Conservation (phyloP, 2,329 filamentous ascomycete species). For the Samsoniella hepiali region DNA sequence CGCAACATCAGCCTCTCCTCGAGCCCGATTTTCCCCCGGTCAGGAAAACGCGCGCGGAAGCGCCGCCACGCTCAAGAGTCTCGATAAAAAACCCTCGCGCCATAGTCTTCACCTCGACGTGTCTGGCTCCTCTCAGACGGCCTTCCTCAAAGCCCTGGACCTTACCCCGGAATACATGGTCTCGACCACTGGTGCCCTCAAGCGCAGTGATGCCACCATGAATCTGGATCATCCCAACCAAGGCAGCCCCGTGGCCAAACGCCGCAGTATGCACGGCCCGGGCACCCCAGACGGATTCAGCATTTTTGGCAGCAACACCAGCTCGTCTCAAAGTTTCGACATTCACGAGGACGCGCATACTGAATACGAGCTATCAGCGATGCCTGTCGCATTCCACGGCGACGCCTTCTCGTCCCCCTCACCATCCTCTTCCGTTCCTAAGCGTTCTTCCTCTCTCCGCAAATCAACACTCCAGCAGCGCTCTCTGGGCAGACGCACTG, state of each 20-base stretch:
- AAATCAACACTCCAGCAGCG: slow-evolving; percentile 88
- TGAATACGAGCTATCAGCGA: slow-evolving; percentile 53
- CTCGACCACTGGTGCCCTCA: slow-evolving; percentile 70
- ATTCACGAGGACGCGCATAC: slow-evolving; percentile 46
- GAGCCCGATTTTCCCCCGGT: slow-evolving; percentile 24
- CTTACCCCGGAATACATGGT: slow-evolving; percentile 35
- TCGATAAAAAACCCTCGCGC: slow-evolving; percentile 46
- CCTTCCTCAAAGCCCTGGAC: slow-evolving; percentile 51
- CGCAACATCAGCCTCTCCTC: slow-evolving; percentile 37
- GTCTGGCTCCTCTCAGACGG: slow-evolving; percentile 49
- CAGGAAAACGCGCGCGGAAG: slow-evolving; percentile 43
- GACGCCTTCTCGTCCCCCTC: slow-evolving; percentile 45
- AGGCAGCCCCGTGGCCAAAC: slow-evolving; percentile 85
- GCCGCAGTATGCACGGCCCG: slow-evolving; percentile 78
- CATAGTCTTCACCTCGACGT: slow-evolving; percentile 58
- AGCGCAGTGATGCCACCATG: slow-evolving; percentile 88
- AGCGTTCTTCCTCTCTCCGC: slow-evolving; percentile 72
- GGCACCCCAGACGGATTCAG: slow-evolving; percentile 59
- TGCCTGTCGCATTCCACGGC: slow-evolving; percentile 30
- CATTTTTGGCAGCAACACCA: slow-evolving; percentile 65
- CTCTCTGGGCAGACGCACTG: slow-evolving; percentile 59
- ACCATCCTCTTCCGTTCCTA: slow-evolving; percentile 54
- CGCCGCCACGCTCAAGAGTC: slow-evolving; percentile 41
- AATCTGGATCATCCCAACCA: slow-evolving; percentile 74
- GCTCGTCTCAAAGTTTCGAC: slow-evolving; percentile 46